These are phyloP conservation scores for Fusarium camptoceras DNA, from an alignment of 2,329 filamentous ascomycete species.

Conservation along the genomic window DNA sequence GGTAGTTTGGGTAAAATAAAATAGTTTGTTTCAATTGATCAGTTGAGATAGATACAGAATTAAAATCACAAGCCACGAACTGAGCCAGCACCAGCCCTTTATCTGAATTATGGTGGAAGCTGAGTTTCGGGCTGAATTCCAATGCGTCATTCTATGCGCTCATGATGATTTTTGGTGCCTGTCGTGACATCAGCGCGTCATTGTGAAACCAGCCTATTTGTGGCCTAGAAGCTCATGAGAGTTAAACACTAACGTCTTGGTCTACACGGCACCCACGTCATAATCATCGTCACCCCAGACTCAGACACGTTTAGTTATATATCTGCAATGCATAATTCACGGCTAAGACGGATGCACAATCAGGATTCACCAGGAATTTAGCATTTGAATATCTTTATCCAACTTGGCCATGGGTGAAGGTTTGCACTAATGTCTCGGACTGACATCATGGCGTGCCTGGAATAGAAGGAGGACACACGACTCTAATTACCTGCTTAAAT, in stretches of 20 bases:
- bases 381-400: background rate
- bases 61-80: slow-evolving; percentile 9
- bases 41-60: background rate
- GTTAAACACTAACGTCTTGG: slow-evolving; percentile 1
- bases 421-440: background rate
- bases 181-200: slow-evolving; percentile 30
- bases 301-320: background rate
- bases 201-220: slow-evolving; percentile 17
- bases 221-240: slow-evolving; percentile 3
- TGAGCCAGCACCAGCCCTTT: slow-evolving; percentile 19
- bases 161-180: slow-evolving; percentile 19
- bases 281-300: slow-evolving; percentile 15
- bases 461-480: background rate
- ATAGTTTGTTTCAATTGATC: background rate
- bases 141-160: slow-evolving; percentile 32
- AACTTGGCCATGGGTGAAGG: background rate
- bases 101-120: background rate
- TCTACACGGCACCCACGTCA: slow-evolving; percentile 23
- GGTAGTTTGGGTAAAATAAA: background rate
- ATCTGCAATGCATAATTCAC: background rate
- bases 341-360: slow-evolving; percentile 5
- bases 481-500: background rate
- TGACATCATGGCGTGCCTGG: slow-evolving; percentile 21
- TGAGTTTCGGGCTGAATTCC: slow-evolving; percentile 10
- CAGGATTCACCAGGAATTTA: slow-evolving; percentile 14